phyloP scores from a whole-genome alignment of 108 stramenopile genomes.

The Pseudonitzschia multistriata region DNA sequence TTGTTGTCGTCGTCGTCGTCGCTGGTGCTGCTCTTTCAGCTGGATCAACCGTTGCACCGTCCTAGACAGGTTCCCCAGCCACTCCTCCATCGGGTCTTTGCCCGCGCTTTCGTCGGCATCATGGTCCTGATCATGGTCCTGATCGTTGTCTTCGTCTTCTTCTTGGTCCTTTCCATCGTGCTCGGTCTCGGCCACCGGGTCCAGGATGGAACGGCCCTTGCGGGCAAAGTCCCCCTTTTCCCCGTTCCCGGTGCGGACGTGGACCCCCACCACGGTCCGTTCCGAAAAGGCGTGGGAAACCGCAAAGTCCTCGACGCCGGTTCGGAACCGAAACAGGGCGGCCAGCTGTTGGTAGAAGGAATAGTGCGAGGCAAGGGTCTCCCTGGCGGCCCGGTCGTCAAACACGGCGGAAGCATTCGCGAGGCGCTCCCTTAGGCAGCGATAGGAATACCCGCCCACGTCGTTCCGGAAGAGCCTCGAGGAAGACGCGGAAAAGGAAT shows the following conservation, averaged over 20 bases:
- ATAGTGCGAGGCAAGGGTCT: too few relatives aligned
- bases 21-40: neutral
- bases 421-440: too few relatives aligned
- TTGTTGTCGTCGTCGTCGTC: neutral
- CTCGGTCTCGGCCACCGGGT: conserved; percentile 17
- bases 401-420: too few relatives aligned
- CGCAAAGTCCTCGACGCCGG: conserved; percentile 22
- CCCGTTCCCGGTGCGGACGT: conserved; percentile 60
- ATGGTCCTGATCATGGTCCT: too few relatives aligned
- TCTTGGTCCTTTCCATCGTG: neutral
- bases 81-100: too few relatives aligned
- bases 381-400: too few relatives aligned
- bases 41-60: conserved; percentile 3
- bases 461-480: too few relatives aligned
- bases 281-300: conserved; percentile 26
- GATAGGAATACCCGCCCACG: too few relatives aligned
- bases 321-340: conserved; percentile 20
- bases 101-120: too few relatives aligned
- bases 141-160: neutral
- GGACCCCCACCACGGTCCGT: conserved; percentile 45
- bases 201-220: conserved; percentile 35
- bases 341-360: too few relatives aligned
- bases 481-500: too few relatives aligned
- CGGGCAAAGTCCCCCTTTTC: conserved; percentile 44
- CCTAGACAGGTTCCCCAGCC: neutral